phyloP scores from a whole-genome alignment of 768 basidiomycete species.

The Suillus hirtellus region DNA sequence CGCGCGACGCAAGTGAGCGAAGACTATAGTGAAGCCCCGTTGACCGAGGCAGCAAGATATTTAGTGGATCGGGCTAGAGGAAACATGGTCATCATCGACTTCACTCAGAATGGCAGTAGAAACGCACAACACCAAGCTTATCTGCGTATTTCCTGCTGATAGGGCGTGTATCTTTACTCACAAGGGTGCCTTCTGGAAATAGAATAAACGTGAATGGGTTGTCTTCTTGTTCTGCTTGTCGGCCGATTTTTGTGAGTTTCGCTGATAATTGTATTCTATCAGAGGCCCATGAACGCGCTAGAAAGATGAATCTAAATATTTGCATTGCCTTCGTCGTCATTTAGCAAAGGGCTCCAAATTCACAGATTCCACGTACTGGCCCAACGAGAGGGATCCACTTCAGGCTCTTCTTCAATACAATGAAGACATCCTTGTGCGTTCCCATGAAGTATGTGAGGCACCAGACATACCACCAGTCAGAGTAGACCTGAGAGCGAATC shows the following conservation, averaged over 20 bases:
- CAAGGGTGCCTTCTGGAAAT: conserved; percentile 96
- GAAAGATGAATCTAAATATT: conserved; percentile 92
- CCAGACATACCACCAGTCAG: conserved; percentile 91
- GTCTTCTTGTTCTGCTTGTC: conserved; percentile 63
- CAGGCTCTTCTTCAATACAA: conserved; percentile 90
- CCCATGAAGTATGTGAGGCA: conserved; percentile 72
- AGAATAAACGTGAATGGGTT: conserved; percentile 80
- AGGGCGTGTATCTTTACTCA: conserved; percentile 83
- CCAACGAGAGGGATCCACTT: conserved; percentile 86
- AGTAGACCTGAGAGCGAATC: conserved; percentile 53
- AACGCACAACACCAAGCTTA: conserved; percentile 82
- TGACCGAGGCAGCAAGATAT: conserved; percentile 88
- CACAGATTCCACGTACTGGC: conserved; percentile 56
- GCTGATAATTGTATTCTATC: conserved; percentile 69
- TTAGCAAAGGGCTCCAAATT: conserved; percentile 10
- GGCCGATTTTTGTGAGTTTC: conserved; percentile 68
- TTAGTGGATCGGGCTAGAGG: conserved; percentile 69
- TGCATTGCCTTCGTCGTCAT: conserved; percentile 72
- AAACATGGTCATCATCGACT: conserved; percentile 13
- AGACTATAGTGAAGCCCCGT: conserved; percentile 88
- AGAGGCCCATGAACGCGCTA: conserved; percentile 87
- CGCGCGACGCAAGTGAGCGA: conserved; percentile 73
- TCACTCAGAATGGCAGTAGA: conserved; percentile 8
- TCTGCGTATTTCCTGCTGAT: conserved; percentile 86
- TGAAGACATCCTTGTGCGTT: conserved; percentile 75